Percentiles rank a stretch among this genome's conserved stretches.
Evolutionary conservation across 768 basidiomycete genomes (phyloP).

Genomic region (Boletus pseudo-olivaceus): DNA sequence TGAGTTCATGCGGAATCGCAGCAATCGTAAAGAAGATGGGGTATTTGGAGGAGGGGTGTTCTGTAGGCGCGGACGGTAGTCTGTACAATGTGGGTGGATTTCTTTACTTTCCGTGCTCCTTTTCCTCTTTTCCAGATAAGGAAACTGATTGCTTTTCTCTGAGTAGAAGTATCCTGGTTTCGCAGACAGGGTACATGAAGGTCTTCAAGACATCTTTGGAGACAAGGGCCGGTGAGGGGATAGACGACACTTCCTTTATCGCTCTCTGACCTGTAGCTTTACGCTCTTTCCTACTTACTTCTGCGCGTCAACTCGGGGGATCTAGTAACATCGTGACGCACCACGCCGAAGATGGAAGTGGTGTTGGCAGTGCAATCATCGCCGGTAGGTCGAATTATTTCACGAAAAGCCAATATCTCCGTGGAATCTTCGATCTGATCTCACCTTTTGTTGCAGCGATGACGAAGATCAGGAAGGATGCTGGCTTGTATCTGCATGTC

Average conservation of each 20-base stretch:
- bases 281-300: slow-evolving; percentile 27
- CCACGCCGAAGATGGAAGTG: slow-evolving; percentile 57
- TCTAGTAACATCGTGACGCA: slow-evolving; percentile 42
- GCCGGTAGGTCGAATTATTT: slow-evolving; percentile 50
- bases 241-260: background rate
- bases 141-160: background rate
- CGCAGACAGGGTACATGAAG: slow-evolving; percentile 88
- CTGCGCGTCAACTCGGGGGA: slow-evolving; percentile 62
- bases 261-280: background rate
- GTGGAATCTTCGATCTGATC: background rate
- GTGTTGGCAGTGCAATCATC: slow-evolving; percentile 96
- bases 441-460: slow-evolving; percentile 53
- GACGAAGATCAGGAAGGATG: slow-evolving; percentile 79
- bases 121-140: background rate
- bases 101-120: background rate
- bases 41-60: slow-evolving; percentile 86
- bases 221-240: slow-evolving; percentile 82
- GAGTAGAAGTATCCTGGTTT: slow-evolving; percentile 97
- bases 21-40: slow-evolving; percentile 95
- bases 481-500: slow-evolving; percentile 52
- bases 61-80: slow-evolving; percentile 91
- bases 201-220: slow-evolving; percentile 91
- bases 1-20: slow-evolving; percentile 95
- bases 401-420: background rate
- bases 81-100: slow-evolving; percentile 74